phyloP scores from a whole-genome alignment of 1,139 yeast genomes.

The Suhomyces panamericanus region DNA sequence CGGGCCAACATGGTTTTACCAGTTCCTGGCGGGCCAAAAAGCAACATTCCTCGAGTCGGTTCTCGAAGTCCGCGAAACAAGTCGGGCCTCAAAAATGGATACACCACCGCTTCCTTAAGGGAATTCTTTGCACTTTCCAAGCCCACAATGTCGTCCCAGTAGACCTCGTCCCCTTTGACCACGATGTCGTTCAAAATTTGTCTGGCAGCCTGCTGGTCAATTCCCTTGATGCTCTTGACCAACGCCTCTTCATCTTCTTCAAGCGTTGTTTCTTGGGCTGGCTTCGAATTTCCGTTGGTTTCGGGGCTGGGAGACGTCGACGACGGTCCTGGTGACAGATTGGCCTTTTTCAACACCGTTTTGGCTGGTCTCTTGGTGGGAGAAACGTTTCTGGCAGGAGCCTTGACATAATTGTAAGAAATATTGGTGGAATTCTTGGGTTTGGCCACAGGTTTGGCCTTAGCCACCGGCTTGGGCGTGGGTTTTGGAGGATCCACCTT shows the following conservation, averaged over 20 bases:
- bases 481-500: constrained; percentile 2
- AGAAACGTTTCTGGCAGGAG: constrained; percentile 7
- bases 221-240: constrained; percentile 41
- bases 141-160: constrained; percentile 97
- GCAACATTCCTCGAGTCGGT: constrained; percentile 93
- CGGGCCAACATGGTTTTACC: constrained; percentile 98
- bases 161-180: constrained; percentile 92
- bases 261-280: constrained; percentile 39
- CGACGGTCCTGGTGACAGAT: neutral
- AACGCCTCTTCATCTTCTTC: constrained; percentile 62
- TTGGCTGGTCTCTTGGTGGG: constrained; percentile 14
- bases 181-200: constrained; percentile 91
- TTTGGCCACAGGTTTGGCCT: constrained; percentile 9
- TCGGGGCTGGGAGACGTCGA: constrained; percentile 7
- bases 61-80: constrained; percentile 87
- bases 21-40: constrained; percentile 98
- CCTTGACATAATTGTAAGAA: constrained; percentile 30
- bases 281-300: constrained; percentile 11
- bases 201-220: constrained; percentile 41
- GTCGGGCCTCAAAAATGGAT: constrained; percentile 93
- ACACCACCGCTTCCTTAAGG: constrained; percentile 92
- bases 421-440: constrained; percentile 21
- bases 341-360: constrained; percentile 10
- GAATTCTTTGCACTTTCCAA: constrained; percentile 86
- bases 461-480: constrained; percentile 3